Evolutionary conservation across 345 rosid genomes (phyloP).

Genomic region (Raphanus raphanistrum): DNA sequence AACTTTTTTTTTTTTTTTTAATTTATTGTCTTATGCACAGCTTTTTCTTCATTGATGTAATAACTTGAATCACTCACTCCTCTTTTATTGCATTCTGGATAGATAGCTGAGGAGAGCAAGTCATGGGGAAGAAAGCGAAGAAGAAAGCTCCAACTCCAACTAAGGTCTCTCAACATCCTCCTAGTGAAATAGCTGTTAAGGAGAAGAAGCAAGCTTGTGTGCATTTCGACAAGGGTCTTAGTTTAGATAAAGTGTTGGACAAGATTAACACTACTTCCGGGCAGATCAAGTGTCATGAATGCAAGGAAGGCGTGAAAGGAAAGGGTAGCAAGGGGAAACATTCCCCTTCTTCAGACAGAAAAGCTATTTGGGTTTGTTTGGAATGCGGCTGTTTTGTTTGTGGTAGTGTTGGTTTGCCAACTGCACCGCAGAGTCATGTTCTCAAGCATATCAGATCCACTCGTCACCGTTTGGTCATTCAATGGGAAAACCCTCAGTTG

Average conservation of each 20-base stretch:
- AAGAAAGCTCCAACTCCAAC: constrained; percentile 61
- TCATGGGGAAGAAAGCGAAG: constrained; percentile 88
- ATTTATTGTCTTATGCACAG: background rate
- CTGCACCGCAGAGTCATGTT: constrained; percentile 72
- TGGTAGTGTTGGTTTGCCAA: constrained; percentile 89
- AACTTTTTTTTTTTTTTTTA: background rate
- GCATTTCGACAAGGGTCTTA: constrained; percentile 65
- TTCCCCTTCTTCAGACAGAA: constrained; percentile 41
- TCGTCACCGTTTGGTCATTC: constrained; percentile 71
- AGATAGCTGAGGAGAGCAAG: constrained; percentile 31
- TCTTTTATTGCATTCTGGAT: background rate
- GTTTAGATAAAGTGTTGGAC: constrained; percentile 52
- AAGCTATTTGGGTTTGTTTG: constrained; percentile 91
- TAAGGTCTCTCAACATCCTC: constrained; percentile 43
- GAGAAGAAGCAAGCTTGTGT: constrained; percentile 58
- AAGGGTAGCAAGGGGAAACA: constrained; percentile 70
- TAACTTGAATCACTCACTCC: constrained; percentile 15
- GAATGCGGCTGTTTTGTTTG: constrained; percentile 86
- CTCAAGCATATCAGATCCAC: constrained; percentile 61
- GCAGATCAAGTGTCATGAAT: constrained; percentile 67
- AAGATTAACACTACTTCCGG: constrained; percentile 55
- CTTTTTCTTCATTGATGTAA: background rate
- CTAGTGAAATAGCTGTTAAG: constrained; percentile 42
- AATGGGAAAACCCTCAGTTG: constrained; percentile 80
- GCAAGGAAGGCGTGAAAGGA: constrained; percentile 68